Base-by-base conservation (phyloP, 169 alveolate genomes). In the Plasmodium gonderi region DNA sequence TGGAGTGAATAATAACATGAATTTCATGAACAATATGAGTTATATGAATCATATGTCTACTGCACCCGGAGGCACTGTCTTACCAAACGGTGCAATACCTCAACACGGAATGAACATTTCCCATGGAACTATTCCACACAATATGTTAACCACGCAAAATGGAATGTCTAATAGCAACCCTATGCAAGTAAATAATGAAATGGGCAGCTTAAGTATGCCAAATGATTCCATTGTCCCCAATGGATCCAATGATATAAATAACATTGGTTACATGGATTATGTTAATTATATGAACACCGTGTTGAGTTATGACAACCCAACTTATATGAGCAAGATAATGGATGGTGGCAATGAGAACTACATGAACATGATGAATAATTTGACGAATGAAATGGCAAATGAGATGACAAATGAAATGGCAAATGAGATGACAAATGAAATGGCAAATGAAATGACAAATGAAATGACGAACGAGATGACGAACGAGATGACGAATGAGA, bases 401-500 rank as follows among this genome's bases (percentile, higher is more conserved):
- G 72, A 36, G 26, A 60, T 60, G 72, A 60, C 72, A 60, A 47
- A 47, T 9, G 64, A 9, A 47, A 47, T 47, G 8, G 12, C 12
- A 12, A 47, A 47, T 9, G 12, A 47, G 64, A 47, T 8, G 12
- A 47, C 12, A 12, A 47, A 47, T 9, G 17, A 47, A 47, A 47
- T 47, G 72, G 72, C 72, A 2, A 60, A 8, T 60, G 72, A 36
- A 60, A 60, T 60, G 72, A 60, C 72, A 60, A 60, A 60, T n/a
- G 72, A 60, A 60, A 60, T 60, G n/a, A n/a, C n/a, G n/a, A n/a
- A n/a, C n/a, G n/a, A n/a, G n/a, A n/a, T n/a, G n/a, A n/a, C n/a
- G n/a, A n/a, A n/a, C n/a, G n/a, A n/a, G n/a, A n/a, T n/a, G n/a
- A n/a, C n/a, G n/a, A n/a, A n/a, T n/a, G n/a, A n/a, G n/a, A n/a